phyloP scores from a whole-genome alignment of 1,284 basidiomycete species.

The Exobasidium cylindrosporum region DNA sequence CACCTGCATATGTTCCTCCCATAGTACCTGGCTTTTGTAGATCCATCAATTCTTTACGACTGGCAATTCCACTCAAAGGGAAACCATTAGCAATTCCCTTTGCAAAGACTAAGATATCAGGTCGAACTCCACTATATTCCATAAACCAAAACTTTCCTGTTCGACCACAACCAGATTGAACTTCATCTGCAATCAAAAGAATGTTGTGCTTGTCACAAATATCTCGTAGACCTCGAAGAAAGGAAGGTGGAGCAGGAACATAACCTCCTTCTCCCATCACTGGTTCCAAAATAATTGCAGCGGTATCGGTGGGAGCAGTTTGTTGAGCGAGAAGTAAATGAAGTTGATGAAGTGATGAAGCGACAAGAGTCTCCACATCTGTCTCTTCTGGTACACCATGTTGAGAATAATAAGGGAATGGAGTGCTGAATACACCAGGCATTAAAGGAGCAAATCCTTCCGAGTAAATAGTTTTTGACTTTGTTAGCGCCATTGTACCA shows the following conservation, averaged over 20 bases:
- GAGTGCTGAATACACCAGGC: conserved; percentile 77
- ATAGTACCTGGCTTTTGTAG: conserved; percentile 75
- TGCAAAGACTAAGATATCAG: conserved; percentile 84
- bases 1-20: conserved; percentile 58
- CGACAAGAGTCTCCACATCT: conserved; percentile 66
- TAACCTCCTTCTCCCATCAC: conserved; percentile 91
- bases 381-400: conserved; percentile 67
- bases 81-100: conserved; percentile 95
- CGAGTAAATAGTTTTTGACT: conserved; percentile 85
- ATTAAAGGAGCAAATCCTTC: conserved; percentile 75
- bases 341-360: conserved; percentile 74
- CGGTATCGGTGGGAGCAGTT: conserved; percentile 77
- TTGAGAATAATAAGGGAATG: conserved; percentile 94
- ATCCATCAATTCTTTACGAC: conserved; percentile 77
- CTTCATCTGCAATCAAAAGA: conserved; percentile 87
- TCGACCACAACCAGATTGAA: conserved; percentile 68
- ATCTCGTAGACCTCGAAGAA: conserved; percentile 73
- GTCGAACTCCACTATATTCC: conserved; percentile 68
- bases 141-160: conserved; percentile 64
- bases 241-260: conserved; percentile 78
- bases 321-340: conserved; percentile 80
- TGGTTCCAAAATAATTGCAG: conserved; percentile 87
- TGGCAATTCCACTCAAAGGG: conserved; percentile 82
- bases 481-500: conserved; percentile 81
- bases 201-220: conserved; percentile 85